A percentile compares a stretch with the other conserved stretches of the same genome.
Conservation (phyloP, 169 alveolate species). For the Theileria equi region DNA sequence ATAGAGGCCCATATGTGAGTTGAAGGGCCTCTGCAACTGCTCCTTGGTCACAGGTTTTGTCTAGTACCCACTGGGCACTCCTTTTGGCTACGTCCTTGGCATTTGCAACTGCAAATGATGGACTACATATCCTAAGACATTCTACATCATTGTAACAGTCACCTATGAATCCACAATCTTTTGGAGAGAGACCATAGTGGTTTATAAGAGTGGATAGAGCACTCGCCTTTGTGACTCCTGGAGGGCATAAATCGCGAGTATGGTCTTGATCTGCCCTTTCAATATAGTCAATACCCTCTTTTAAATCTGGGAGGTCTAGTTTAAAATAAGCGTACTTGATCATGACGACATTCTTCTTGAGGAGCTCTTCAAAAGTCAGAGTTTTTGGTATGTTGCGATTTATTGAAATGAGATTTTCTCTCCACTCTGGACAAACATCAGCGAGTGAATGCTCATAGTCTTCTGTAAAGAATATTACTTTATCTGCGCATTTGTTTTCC, state of each 20-base stretch:
- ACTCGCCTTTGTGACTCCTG: slow-evolving; percentile 37
- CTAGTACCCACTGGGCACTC: slow-evolving; percentile 42
- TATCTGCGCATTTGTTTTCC: neutral
- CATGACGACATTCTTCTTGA: no score
- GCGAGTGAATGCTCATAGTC: slow-evolving; percentile 21
- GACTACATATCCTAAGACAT: slow-evolving; percentile 31
- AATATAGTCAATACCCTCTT: no score
- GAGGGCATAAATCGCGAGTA: slow-evolving; percentile 15
- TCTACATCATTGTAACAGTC: slow-evolving; percentile 61
- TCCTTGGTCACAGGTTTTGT: slow-evolving; percentile 26
- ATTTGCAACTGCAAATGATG: slow-evolving; percentile 54
- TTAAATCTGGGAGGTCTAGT: no score
- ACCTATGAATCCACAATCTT: slow-evolving; percentile 50
- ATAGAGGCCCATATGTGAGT: no score
- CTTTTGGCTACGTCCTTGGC: slow-evolving; percentile 23
- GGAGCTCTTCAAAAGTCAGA: no score
- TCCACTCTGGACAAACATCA: slow-evolving; percentile 14
- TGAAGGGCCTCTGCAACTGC: no score
- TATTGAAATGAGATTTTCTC: no score
- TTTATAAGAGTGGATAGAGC: slow-evolving; percentile 36
- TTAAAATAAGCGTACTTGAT: no score
- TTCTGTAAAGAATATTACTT: slow-evolving; percentile 28
- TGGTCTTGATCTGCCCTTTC: no score
- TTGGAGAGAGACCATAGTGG: slow-evolving; percentile 1
- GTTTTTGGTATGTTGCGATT: no score